These are phyloP conservation scores for Rhododendron simsii DNA, from an alignment of 148 eudicot species.

Conservation along the genomic window DNA sequence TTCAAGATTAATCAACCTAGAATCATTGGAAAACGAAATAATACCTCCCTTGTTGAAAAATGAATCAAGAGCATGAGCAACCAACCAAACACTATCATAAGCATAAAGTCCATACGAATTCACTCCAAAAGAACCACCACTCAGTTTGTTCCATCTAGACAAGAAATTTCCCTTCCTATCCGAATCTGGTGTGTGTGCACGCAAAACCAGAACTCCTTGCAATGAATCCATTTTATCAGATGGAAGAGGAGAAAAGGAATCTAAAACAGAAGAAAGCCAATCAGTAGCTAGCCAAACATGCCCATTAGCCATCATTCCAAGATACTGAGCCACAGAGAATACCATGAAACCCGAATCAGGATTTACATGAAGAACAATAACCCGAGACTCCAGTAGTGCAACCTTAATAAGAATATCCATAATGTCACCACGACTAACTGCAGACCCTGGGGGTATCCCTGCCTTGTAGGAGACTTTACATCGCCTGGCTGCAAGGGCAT, in stretches of 20 bases:
- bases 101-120: conserved; percentile 81
- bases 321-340: conserved; percentile 62
- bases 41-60: conserved; percentile 67
- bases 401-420: conserved; percentile 74
- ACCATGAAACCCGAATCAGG: conserved; percentile 57
- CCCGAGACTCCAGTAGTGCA: conserved; percentile 67
- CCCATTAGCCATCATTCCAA: conserved; percentile 82
- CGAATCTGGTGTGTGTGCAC: conserved; percentile 67
- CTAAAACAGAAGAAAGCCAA: conserved; percentile 78
- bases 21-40: conserved; percentile 66
- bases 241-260: conserved; percentile 52
- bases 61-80: conserved; percentile 84
- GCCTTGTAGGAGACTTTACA: conserved; percentile 67
- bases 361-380: conserved; percentile 68
- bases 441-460: conserved; percentile 54
- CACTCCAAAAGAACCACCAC: conserved; percentile 57
- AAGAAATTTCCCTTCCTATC: conserved; percentile 41
- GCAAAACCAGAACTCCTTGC: conserved; percentile 81
- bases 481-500: conserved; percentile 66
- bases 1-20: conserved; percentile 25
- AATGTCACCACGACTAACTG: conserved; percentile 47
- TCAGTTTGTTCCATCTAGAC: conserved; percentile 55
- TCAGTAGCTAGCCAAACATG: conserved; percentile 92
- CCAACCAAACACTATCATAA: conserved; percentile 80
- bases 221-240: conserved; percentile 38